phyloP scores from a whole-genome alignment of 208 protist genomes.

The Naegleria gruberi region DNA sequence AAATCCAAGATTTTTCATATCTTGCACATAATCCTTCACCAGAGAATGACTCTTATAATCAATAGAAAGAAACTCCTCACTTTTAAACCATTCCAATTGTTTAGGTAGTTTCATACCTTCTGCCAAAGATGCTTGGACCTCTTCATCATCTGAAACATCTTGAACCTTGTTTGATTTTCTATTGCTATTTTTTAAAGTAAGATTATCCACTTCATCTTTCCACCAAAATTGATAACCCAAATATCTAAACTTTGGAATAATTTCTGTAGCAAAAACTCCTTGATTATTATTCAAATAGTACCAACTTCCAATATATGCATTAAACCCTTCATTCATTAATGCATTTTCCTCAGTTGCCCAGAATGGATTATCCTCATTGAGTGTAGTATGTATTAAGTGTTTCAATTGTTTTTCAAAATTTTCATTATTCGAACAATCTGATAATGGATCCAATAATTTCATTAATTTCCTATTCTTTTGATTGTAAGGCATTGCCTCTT shows the following conservation, averaged over 20 bases:
- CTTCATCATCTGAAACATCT: not conserved
- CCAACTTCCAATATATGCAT: not conserved
- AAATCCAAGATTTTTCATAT: not conserved
- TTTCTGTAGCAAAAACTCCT: not conserved
- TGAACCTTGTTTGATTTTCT: not conserved
- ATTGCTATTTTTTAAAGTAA: not conserved
- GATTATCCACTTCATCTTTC: not conserved
- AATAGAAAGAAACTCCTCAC: not conserved
- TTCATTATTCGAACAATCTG: not conserved
- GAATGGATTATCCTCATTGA: not conserved
- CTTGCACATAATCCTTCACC: not conserved
- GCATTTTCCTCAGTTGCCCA: slow-evolving; percentile 6
- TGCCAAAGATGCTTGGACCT: not conserved
- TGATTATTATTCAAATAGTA: not conserved
- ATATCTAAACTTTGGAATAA: not conserved
- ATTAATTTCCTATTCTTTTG: not conserved
- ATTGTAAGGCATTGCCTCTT: not conserved
- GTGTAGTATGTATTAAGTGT: not conserved
- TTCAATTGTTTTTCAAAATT: not conserved
- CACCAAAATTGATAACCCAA: not conserved
- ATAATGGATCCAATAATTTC: not conserved
- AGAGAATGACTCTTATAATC: not conserved
- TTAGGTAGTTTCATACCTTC: not conserved
- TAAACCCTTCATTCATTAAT: not conserved
- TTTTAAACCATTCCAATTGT: not conserved